These are phyloP conservation scores for Pseudonectria foliicola DNA, from an alignment of 2,329 filamentous ascomycete species.

Conservation along the genomic window DNA sequence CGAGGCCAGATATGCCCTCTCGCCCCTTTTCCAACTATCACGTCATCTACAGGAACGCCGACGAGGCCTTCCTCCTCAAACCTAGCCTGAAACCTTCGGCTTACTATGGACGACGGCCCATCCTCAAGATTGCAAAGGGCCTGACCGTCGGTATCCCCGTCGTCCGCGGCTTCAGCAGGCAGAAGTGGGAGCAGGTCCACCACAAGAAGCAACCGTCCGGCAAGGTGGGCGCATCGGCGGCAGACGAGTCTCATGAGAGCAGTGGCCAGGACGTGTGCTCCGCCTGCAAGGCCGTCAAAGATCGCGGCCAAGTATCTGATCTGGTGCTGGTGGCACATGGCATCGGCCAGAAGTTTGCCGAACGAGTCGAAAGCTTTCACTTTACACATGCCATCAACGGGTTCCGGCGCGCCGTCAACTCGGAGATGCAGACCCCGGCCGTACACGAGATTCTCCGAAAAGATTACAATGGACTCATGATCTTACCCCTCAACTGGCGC, in stretches of 20 bases:
- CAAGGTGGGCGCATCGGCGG: slow-evolving; percentile 19
- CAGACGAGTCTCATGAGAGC: slow-evolving; percentile 23
- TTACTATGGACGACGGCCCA: slow-evolving; percentile 74
- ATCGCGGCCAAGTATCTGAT: slow-evolving; percentile 69
- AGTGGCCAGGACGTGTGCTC: slow-evolving; percentile 34
- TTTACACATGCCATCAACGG: slow-evolving; percentile 95
- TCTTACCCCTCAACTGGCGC: slow-evolving; percentile 90
- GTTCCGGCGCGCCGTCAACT: slow-evolving; percentile 78
- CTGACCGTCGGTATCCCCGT: slow-evolving; percentile 77
- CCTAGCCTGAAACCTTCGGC: slow-evolving; percentile 77
- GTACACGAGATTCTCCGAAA: slow-evolving; percentile 71
- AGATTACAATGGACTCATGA: slow-evolving; percentile 85
- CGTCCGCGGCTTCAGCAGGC: slow-evolving; percentile 79
- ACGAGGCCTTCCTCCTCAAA: slow-evolving; percentile 76
- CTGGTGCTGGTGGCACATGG: slow-evolving; percentile 88
- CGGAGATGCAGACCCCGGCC: slow-evolving; percentile 67
- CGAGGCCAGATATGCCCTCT: slow-evolving; percentile 35
- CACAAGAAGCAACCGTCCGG: slow-evolving; percentile 33
- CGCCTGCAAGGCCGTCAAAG: slow-evolving; percentile 57
- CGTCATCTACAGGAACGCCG: slow-evolving; percentile 76
- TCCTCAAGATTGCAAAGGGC: slow-evolving; percentile 79
- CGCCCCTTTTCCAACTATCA: slow-evolving; percentile 67
- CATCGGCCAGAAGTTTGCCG: slow-evolving; percentile 92
- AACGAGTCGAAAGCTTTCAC: slow-evolving; percentile 91
- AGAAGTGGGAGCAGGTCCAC: slow-evolving; percentile 68